Evolutionary conservation across 2,329 filamentous ascomycete genomes (phyloP), one percentile per base, ranked within the genome.

Genomic region (Fusarium papillatum): DNA sequence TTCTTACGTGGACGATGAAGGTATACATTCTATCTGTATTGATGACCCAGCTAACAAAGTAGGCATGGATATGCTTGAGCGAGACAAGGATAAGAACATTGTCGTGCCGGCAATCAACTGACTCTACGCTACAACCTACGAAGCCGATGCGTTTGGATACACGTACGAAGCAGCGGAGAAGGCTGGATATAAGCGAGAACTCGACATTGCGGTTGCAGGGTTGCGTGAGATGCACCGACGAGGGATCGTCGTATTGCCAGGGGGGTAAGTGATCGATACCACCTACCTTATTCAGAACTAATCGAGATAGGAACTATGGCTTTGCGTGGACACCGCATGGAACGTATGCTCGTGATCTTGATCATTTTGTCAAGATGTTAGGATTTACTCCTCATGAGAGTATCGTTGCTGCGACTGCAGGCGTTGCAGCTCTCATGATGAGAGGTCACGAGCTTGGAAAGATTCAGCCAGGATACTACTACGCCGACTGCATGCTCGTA

Each of bases 311-410:
- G 31, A 73, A 69, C 16, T 68, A 57, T 41, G 66, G 66, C 0
- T 71, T 71, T 53, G 65, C 71, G 2, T 73, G 71, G 66, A 68
- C 72, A 6, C 68, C 70, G 26, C 68, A 75, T 22, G 70, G 70
- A 6, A 70, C 65, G 7, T 69, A 73, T 55, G 68, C 68, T 11
- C 22, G 70, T 7, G 69, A 76, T 43, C 68, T 76, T n/a, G 73
- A 75, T 46, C 70, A 76, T 26, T 76, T 76, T 31, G 63, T 74
- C 59, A 76, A 74, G 26, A 53, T 74, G 13, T 31, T 74, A 3
- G 73, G 64, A 1, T 68, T 72, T 24, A 62, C 64, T 2, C 68
- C 57, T 26, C 57, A 39, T 11, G 22, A 61, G 36, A 39, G 57
- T 48, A 46, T 13, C n/a, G 24, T 64, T 48, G 34, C 68, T 31